Percentiles rank a stretch among this genome's conserved stretches.
These are phyloP conservation scores for Paspalum vaginatum DNA, from an alignment of 176 grass and related monocot species.

Conservation along the genomic window DNA sequence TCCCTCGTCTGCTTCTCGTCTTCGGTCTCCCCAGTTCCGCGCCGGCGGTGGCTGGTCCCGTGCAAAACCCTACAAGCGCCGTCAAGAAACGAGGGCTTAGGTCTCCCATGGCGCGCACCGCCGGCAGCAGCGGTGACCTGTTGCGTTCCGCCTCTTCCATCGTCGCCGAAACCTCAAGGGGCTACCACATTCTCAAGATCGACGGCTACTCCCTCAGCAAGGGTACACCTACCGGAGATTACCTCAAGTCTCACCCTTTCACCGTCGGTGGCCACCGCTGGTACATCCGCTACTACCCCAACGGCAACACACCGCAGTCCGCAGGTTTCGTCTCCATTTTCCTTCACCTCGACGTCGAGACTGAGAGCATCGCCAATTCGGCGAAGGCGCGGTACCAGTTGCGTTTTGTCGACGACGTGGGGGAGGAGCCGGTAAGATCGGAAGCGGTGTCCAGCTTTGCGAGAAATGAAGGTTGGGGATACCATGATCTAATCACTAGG, in stretches of 20 bases:
- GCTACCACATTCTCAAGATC: slow-evolving; percentile 27
- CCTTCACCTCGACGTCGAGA: background rate
- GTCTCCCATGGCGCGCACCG: background rate
- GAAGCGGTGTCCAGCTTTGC: accelerated
- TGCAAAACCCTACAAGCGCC: background rate
- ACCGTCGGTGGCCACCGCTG: slow-evolving; percentile 23
- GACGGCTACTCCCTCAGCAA: slow-evolving; percentile 20
- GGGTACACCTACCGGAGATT: background rate
- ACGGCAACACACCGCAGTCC: background rate
- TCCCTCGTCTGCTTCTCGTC: background rate
- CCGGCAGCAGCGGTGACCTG: background rate
- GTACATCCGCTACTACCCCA: slow-evolving; percentile 32
- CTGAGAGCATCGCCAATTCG: background rate
- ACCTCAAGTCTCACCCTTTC: slow-evolving; percentile 33
- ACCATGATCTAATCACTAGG: accelerated
- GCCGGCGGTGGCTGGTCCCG: no score
- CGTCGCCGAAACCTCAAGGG: background rate
- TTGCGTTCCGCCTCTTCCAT: background rate
- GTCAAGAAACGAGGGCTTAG: background rate
- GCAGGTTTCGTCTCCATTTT: slow-evolving; percentile 13
- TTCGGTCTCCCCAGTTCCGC: background rate
- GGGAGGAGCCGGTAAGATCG: background rate
- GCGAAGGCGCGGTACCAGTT: slow-evolving; percentile 3
- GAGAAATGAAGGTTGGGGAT: background rate
- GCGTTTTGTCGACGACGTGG: background rate